Conservation (phyloP, 495 filamentous ascomycete genomes). For the Annulohypoxylon stygium region DNA sequence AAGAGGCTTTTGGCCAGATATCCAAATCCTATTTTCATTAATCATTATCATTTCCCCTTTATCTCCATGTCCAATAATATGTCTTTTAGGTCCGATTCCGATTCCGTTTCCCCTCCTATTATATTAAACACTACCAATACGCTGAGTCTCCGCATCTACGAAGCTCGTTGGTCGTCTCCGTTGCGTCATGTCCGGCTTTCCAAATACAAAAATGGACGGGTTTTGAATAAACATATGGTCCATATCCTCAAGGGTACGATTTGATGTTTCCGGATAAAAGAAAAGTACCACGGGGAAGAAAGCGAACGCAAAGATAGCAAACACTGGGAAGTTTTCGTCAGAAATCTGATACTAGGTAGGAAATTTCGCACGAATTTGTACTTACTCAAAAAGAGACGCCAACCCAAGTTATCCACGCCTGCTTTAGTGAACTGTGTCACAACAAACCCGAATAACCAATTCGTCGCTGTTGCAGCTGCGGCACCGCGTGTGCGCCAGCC, state of each 20-base stretch:
- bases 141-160: constrained; percentile 44
- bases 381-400: constrained; percentile 53
- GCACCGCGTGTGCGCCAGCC: constrained; percentile 56
- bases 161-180: constrained; percentile 45
- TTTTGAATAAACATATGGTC: constrained; percentile 54
- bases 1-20: no score
- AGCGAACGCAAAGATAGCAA: constrained; percentile 44
- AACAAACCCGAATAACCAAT: constrained; percentile 55
- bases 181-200: constrained; percentile 50
- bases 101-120: not conserved
- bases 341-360: not conserved
- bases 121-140: constrained; percentile 24
- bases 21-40: not conserved
- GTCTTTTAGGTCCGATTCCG: not conserved
- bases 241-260: constrained; percentile 55
- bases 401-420: constrained; percentile 50
- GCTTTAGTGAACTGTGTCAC: constrained; percentile 55
- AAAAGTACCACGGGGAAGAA: constrained; percentile 51
- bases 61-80: not conserved
- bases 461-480: constrained; percentile 54
- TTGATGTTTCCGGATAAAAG: constrained; percentile 54
- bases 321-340: constrained; percentile 41
- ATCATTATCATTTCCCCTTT: not conserved
- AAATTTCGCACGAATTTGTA: not conserved
- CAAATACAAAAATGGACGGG: constrained; percentile 51